Evolutionary conservation across 257 asterid species (phyloP).

Genomic region (Nicotiana tabacum): DNA sequence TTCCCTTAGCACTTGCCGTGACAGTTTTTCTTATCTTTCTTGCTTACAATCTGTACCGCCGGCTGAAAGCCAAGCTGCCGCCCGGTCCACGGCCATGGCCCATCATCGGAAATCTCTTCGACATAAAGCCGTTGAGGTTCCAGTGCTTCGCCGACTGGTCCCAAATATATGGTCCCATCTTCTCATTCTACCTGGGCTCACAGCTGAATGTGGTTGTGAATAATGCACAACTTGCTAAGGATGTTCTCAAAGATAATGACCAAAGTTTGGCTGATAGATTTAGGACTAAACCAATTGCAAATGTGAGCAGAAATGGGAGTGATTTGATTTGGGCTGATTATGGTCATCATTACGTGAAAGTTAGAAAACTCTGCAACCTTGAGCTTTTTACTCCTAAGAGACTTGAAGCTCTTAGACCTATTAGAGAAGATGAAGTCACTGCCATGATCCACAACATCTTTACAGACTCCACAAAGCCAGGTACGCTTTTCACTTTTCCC

Average conservation of each 20-base stretch:
- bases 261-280: conserved; percentile 5
- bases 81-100: conserved; percentile 3
- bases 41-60: background rate
- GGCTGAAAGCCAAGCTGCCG: background rate
- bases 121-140: background rate
- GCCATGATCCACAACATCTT: conserved; percentile 1
- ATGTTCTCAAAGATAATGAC: conserved; percentile 3
- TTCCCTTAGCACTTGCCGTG: background rate
- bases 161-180: background rate
- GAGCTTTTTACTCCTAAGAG: background rate
- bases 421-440: conserved; percentile 6
- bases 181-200: background rate
- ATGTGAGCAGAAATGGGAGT: conserved; percentile 10
- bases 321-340: conserved; percentile 10
- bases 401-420: conserved; percentile 9
- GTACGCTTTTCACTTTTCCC: background rate
- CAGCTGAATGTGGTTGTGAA: conserved; percentile 5
- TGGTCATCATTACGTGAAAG: conserved; percentile 6
- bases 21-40: background rate
- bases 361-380: conserved; percentile 2
- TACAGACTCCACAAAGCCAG: background rate
- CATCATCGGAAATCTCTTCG: conserved; percentile 3
- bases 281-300: conserved; percentile 8
- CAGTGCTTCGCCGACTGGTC: conserved; percentile 4
- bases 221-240: conserved; percentile 8